Percentiles rank a stretch among this genome's conserved stretches.
Evolutionary conservation across 805 yeast genomes (phyloP).

Genomic region (Yamadazyma sp.): DNA sequence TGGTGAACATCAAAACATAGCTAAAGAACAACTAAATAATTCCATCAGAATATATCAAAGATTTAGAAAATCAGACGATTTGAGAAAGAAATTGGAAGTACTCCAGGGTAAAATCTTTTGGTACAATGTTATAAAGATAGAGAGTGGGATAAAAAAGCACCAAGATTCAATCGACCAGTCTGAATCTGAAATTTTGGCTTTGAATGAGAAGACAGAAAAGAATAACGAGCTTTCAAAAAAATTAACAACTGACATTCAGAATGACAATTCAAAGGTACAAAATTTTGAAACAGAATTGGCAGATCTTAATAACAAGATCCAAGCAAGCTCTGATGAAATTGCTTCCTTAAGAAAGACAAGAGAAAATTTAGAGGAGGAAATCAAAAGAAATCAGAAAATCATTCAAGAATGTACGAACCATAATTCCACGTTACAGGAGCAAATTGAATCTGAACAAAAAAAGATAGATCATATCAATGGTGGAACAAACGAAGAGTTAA

Average conservation of each 20-base stretch:
- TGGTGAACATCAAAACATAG: slow-evolving; percentile 20
- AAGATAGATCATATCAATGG: slow-evolving; percentile 42
- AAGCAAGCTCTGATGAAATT: not conserved
- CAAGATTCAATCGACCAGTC: slow-evolving; percentile 12
- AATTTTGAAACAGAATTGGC: not conserved
- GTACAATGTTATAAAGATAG: slow-evolving; percentile 36
- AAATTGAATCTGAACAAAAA: slow-evolving; percentile 30
- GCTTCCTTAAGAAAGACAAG: slow-evolving; percentile 15
- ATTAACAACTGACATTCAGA: not conserved
- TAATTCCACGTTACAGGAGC: slow-evolving; percentile 19
- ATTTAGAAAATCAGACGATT: slow-evolving; percentile 30
- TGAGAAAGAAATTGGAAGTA: slow-evolving; percentile 29
- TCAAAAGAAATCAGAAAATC: slow-evolving; percentile 16
- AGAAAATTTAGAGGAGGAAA: slow-evolving; percentile 17
- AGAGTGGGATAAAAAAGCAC: slow-evolving; percentile 13
- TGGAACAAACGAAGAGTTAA: slow-evolving; percentile 37
- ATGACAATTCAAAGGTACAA: not conserved
- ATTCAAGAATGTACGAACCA: slow-evolving; percentile 18
- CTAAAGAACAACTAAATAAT: slow-evolving; percentile 27
- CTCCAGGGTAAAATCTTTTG: slow-evolving; percentile 42
- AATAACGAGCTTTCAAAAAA: not conserved
- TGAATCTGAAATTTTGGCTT: slow-evolving; percentile 2
- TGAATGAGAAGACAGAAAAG: not conserved
- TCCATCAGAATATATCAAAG: slow-evolving; percentile 28
- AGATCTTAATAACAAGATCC: not conserved